Conservation (phyloP, 192 early-diverging fungal genomes). For the Dissophora ornata region DNA sequence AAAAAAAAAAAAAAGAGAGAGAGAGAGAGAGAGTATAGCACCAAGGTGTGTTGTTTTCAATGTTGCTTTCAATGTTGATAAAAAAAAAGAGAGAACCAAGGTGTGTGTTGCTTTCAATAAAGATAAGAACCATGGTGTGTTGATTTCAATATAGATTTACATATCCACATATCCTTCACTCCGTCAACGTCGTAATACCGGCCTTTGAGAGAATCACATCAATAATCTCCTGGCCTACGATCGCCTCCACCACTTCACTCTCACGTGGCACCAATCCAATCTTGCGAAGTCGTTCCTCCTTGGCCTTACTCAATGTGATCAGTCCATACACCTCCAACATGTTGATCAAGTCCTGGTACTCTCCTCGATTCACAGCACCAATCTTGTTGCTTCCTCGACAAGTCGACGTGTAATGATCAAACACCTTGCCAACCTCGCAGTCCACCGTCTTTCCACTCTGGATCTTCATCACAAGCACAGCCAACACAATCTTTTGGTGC, state of each 20-base stretch:
- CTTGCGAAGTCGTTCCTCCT: slow-evolving; percentile 53
- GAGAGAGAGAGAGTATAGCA: too few species aligned
- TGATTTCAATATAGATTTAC: too few species aligned
- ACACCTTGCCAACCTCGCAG: slow-evolving; percentile 62
- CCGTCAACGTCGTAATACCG: neutral
- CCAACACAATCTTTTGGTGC: slow-evolving; percentile 87
- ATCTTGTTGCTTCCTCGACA: slow-evolving; percentile 65
- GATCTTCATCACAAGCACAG: slow-evolving; percentile 61
- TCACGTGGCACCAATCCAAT: slow-evolving; percentile 27
- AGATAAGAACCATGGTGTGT: neutral
- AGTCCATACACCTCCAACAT: slow-evolving; percentile 81
- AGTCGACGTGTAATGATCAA: slow-evolving; percentile 69
- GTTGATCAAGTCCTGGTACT: slow-evolving; percentile 78
- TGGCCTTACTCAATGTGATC: slow-evolving; percentile 55
- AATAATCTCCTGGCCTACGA: slow-evolving; percentile 24
- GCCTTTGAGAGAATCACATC: slow-evolving; percentile 26
- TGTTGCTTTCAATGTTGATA: too few species aligned
- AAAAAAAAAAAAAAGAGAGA: too few species aligned
- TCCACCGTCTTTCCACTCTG: slow-evolving; percentile 60
- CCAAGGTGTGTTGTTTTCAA: too few species aligned
- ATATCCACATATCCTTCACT: neutral
- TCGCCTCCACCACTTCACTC: slow-evolving; percentile 47
- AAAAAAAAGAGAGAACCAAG: too few species aligned
- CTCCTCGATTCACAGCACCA: slow-evolving; percentile 75
- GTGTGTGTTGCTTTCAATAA: too few species aligned